A percentile compares a stretch with the other conserved stretches of the same genome.
These are phyloP conservation scores for Nicotiana paniculata DNA, from an alignment of 257 asterid genomes.

Conservation along the genomic window DNA sequence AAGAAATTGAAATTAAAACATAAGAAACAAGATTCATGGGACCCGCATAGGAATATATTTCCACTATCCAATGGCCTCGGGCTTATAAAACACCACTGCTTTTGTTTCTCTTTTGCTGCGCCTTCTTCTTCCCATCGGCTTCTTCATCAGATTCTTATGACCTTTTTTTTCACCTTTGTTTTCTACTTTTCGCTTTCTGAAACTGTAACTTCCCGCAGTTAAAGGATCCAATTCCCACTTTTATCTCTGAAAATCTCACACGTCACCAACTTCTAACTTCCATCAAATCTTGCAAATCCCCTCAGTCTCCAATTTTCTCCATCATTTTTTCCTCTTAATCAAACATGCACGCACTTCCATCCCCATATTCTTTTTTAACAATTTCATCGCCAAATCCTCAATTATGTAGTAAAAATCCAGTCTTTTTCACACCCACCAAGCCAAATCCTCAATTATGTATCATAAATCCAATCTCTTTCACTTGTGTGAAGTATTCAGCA, in stretches of 20 bases:
- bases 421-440: neutral
- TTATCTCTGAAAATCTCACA: neutral
- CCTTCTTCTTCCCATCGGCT: neutral
- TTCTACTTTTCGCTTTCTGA: neutral
- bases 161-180: neutral
- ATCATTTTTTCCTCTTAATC: neutral
- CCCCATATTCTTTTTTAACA: neutral
- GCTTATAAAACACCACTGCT: neutral
- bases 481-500: slow-evolving; percentile 3
- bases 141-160: neutral
- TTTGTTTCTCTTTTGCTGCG: neutral
- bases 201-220: slow-evolving; percentile 24
- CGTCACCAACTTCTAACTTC: neutral
- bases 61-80: neutral
- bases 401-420: neutral
- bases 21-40: neutral
- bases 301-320: slow-evolving; percentile 2
- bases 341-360: slow-evolving; percentile 22
- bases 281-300: neutral
- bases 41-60: neutral
- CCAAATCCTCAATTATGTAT: neutral
- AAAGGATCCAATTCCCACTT: slow-evolving; percentile 24
- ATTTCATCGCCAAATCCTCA: neutral
- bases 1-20: no score
- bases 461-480: slow-evolving; percentile 8